phyloP scores from a whole-genome alignment of 1,139 yeast species.

The Scheffersomyces parashehatae region DNA sequence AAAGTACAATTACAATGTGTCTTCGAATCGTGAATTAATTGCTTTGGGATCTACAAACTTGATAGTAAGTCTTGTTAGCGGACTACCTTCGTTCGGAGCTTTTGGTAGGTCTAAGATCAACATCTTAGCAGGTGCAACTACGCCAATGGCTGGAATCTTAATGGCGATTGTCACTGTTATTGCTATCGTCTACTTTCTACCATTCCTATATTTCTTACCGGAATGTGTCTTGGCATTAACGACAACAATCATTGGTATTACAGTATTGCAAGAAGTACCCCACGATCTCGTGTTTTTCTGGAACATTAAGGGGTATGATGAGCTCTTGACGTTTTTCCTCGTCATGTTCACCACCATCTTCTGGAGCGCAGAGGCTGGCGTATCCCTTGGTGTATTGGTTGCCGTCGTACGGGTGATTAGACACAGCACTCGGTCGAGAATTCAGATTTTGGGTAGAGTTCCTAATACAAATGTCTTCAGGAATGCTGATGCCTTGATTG shows the following conservation, averaged over 20 bases:
- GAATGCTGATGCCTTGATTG: slow-evolving; percentile 37
- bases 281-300: slow-evolving; percentile 30
- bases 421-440: slow-evolving; percentile 30
- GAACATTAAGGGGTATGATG: slow-evolving; percentile 33
- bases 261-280: slow-evolving; percentile 36
- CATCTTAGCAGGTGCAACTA: slow-evolving; percentile 33
- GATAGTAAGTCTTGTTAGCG: slow-evolving; percentile 29
- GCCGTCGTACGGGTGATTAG: slow-evolving; percentile 30
- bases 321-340: slow-evolving; percentile 23
- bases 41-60: slow-evolving; percentile 34
- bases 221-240: slow-evolving; percentile 36
- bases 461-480: slow-evolving; percentile 33
- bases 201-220: slow-evolving; percentile 28
- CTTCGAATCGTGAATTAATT: slow-evolving; percentile 34
- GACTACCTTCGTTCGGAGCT: slow-evolving; percentile 38
- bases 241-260: slow-evolving; percentile 38
- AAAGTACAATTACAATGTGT: slow-evolving; percentile 31
- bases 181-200: slow-evolving; percentile 25
- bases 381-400: slow-evolving; percentile 27
- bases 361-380: slow-evolving; percentile 38
- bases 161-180: slow-evolving; percentile 26
- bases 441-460: slow-evolving; percentile 34
- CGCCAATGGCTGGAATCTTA: slow-evolving; percentile 33
- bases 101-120: slow-evolving; percentile 39
- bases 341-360: slow-evolving; percentile 27